Evolutionary conservation across 176 grass and related monocot genomes (phyloP).

Genomic region (Oryza nivara): DNA sequence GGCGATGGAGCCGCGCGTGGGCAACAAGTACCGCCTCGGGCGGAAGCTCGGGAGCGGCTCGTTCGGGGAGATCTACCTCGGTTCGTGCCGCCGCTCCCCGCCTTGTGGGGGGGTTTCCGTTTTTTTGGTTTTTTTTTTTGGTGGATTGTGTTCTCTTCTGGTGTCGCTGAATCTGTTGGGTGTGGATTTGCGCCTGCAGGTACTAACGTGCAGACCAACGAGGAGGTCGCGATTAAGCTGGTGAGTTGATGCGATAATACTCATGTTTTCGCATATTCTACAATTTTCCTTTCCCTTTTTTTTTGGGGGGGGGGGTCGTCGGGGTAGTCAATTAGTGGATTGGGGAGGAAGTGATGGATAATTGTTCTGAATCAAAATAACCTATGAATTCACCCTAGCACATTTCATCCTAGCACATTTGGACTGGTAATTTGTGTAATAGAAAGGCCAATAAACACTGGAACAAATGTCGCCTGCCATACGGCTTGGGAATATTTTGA

Average conservation of each 20-base stretch:
- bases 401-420: constrained; percentile 6
- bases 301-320: not conserved
- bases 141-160: not conserved
- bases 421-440: not conserved
- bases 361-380: constrained; percentile 10
- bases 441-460: not conserved
- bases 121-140: not conserved
- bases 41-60: constrained; percentile 75
- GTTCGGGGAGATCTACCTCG: constrained; percentile 70
- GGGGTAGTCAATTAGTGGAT: not conserved
- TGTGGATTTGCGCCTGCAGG: constrained; percentile 46
- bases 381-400: not conserved
- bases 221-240: constrained; percentile 89
- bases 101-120: not conserved
- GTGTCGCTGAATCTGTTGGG: constrained; percentile 13
- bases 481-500: not conserved
- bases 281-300: not conserved
- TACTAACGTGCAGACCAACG: constrained; percentile 78
- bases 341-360: not conserved
- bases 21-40: constrained; percentile 68
- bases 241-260: constrained; percentile 50
- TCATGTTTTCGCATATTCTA: not conserved
- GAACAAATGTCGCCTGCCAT: not conserved
- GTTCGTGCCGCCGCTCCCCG: constrained; percentile 19
- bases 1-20: constrained; percentile 67